Evolutionary conservation across 2,329 filamentous ascomycete genomes (phyloP), one percentile per base, ranked within the genome.

Genomic region (Trichothecium roseum): DNA sequence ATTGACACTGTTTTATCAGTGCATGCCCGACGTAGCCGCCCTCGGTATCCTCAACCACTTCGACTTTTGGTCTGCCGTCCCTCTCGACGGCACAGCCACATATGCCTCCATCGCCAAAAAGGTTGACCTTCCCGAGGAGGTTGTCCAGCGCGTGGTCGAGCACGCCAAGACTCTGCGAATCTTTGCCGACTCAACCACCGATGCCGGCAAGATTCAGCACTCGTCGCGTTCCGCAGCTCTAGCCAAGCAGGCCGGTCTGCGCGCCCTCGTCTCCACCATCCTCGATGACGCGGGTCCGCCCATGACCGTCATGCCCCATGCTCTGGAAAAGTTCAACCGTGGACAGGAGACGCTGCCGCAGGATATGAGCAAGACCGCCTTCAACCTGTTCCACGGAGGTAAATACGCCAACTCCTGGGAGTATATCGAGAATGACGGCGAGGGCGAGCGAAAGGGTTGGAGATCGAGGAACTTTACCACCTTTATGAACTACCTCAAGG

Each of bases 21-120:
- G 48, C 24, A 56, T 66, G 32, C 64, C 65, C 3, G 64, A 69
- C 40, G 54, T 59, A 4, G 55, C 62, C 6, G 45, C 51, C 9
- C 55, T 72, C 27, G 66, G 68, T 42, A 51, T 68, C 12, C 51
- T 72, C 13, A 71, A 71, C 45, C 54, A 66, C 41, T 72, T 72
- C 45, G 52, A 71, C 43, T 69, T 72, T 44, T 72, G 66, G 64
- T 53, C 57, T 9, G 60, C 64, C 5, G 66, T 74, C 5, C 67
- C 69, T 3, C 35, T 70, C 1, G 53, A 62, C 17, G 64, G 64
- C 13, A 53, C 57, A 4, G 63, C 66, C 6, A 62, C 64, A 3
- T 62, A 61, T 36, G 40, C 47, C 4, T 58, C 63, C 9, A 60
- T 68, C 14, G 53, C 63, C 13, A 42, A 52, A 18, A 47, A 54